Percentiles rank a stretch among this genome's conserved stretches.
These are phyloP conservation scores for Citrullus colocynthis DNA, from an alignment of 306 rosid species.

Conservation along the genomic window DNA sequence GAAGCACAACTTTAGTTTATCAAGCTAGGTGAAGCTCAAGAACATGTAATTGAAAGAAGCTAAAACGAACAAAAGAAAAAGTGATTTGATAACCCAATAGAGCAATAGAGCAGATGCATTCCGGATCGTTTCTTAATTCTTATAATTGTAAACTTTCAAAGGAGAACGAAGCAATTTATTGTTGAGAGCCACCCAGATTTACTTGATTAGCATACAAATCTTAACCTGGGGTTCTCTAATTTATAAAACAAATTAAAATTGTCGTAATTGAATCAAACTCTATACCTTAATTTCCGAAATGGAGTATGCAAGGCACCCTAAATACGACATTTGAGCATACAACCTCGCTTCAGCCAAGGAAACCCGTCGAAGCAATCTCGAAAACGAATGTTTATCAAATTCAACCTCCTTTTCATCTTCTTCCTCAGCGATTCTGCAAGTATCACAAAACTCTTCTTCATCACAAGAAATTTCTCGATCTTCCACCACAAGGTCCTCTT, in stretches of 20 bases:
- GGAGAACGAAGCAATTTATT: background rate
- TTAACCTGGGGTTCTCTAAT: background rate
- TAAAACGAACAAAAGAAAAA: background rate
- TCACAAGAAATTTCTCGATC: conserved; percentile 7
- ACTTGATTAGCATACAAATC: background rate
- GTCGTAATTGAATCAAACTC: background rate
- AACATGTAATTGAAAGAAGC: background rate
- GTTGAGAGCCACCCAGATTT: background rate
- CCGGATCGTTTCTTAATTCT: background rate
- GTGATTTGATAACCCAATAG: background rate
- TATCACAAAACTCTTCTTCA: conserved; percentile 26
- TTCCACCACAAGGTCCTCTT: conserved; percentile 8
- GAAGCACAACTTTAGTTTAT: background rate
- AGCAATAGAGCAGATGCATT: background rate
- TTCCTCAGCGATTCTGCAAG: conserved; percentile 33
- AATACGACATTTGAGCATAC: conserved; percentile 76
- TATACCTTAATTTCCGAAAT: conserved; percentile 61
- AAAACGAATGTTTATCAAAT: conserved; percentile 56
- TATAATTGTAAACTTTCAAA: background rate
- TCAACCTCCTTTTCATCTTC: conserved; percentile 24
- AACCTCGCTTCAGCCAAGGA: conserved; percentile 62
- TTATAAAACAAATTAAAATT: background rate
- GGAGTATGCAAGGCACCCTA: conserved; percentile 69
- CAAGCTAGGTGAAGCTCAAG: background rate
- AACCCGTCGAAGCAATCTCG: conserved; percentile 67